Percentiles rank a stretch among this genome's conserved stretches.
phyloP scores from a whole-genome alignment of 768 basidiomycete species.

The Strobilomyces dryophilus region DNA sequence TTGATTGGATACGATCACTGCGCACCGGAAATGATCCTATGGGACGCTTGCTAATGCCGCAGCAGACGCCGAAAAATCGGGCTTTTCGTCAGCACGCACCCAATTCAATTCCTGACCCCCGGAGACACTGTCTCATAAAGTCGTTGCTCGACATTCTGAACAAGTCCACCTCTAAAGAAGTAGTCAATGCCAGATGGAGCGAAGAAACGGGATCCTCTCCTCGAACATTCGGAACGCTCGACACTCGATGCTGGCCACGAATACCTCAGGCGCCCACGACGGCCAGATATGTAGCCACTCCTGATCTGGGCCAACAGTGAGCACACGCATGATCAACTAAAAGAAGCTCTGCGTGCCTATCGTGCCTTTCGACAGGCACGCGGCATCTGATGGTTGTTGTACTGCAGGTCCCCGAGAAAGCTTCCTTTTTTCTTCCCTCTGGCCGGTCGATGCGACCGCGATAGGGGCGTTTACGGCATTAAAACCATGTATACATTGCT shows the following conservation, averaged over 20 bases:
- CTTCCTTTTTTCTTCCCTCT: background rate
- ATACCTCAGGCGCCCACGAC: background rate
- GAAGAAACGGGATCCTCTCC: background rate
- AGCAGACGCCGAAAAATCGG: background rate
- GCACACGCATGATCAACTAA: background rate
- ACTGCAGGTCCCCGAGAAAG: background rate
- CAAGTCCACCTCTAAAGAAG: background rate
- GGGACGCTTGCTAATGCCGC: background rate
- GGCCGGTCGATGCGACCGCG: background rate
- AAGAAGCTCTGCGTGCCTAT: background rate
- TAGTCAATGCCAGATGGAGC: background rate
- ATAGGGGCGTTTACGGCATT: background rate
- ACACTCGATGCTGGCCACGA: background rate
- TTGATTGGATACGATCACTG: background rate
- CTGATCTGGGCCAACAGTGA: background rate
- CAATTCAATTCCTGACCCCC: background rate
- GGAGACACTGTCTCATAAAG: background rate
- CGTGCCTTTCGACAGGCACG: conserved; percentile 1
- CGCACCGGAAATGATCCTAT: background rate
- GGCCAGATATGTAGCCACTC: background rate
- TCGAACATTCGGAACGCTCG: background rate
- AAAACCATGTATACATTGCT: background rate
- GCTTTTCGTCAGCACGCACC: background rate
- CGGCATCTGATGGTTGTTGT: background rate
- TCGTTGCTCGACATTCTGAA: background rate